Evolutionary conservation across 1,284 basidiomycete species (phyloP).

Genomic region (Clitocybe nebularis): DNA sequence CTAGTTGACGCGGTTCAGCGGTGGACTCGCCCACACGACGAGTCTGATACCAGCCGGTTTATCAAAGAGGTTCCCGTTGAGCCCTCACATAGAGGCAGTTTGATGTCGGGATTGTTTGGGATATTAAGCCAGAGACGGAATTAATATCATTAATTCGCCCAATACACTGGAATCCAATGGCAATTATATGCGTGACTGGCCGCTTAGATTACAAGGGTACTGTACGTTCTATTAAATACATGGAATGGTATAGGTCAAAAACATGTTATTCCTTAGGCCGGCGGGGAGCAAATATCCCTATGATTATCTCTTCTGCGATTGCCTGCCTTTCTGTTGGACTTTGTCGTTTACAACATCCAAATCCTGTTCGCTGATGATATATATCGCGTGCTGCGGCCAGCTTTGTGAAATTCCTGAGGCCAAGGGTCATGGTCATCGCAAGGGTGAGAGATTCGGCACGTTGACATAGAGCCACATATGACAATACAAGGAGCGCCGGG

Average conservation of each 20-base stretch:
- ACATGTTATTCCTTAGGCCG: not conserved
- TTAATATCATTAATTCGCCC: not conserved
- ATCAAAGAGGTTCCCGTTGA: conserved; percentile 8
- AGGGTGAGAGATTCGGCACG: conserved; percentile 28
- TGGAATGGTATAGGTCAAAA: not conserved
- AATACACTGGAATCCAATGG: no score
- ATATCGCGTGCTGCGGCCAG: conserved; percentile 27
- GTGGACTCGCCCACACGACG: conserved; percentile 25
- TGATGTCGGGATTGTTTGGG: conserved; percentile 9
- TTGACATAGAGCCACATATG: conserved; percentile 32
- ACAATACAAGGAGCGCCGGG: conserved; percentile 25
- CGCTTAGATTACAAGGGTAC: no score
- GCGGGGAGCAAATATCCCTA: conserved; percentile 20
- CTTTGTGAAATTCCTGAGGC: conserved; percentile 28
- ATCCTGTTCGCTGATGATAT: conserved; percentile 24
- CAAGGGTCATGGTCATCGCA: conserved; percentile 28
- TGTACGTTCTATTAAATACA: not conserved
- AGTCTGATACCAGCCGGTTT: conserved; percentile 7
- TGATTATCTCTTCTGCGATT: conserved; percentile 25
- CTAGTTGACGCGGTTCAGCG: conserved; percentile 43
- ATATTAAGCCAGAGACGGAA: conserved; percentile 2
- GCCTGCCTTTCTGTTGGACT: conserved; percentile 20
- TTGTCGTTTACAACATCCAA: conserved; percentile 15
- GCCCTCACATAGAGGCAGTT: not conserved
- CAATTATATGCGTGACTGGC: no score